Percentiles rank a stretch among this genome's conserved stretches.
phyloP scores from a whole-genome alignment of 2,329 filamentous ascomycete species.

The Calonectria hawksworthii region DNA sequence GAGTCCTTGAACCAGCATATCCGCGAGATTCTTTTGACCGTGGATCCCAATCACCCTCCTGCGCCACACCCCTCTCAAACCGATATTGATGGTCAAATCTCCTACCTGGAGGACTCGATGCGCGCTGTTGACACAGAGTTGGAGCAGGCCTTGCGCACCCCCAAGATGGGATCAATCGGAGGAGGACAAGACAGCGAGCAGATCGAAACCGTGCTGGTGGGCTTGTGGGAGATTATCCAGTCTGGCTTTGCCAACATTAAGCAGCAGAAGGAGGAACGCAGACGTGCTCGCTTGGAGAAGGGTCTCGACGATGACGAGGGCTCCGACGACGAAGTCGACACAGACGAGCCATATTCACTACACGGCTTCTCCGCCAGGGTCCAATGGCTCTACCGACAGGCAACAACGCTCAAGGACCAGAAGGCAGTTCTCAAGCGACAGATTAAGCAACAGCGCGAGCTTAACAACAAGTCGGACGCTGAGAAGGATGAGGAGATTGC shows the following conservation, averaged over 20 bases:
- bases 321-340: conserved; percentile 70
- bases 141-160: conserved; percentile 48
- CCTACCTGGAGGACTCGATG: conserved; percentile 75
- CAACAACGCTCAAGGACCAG: conserved; percentile 86
- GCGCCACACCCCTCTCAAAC: conserved; percentile 71
- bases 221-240: conserved; percentile 71
- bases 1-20: conserved; percentile 75
- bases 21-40: conserved; percentile 67
- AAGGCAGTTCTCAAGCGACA: conserved; percentile 91
- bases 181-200: conserved; percentile 58
- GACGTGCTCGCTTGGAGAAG: conserved; percentile 67
- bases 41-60: conserved; percentile 64
- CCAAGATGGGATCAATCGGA: conserved; percentile 48
- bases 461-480: conserved; percentile 88
- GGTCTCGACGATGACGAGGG: conserved; percentile 71
- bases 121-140: conserved; percentile 62
- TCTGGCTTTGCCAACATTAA: conserved; percentile 66
- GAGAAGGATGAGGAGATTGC: conserved; percentile 76
- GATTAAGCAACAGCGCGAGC: conserved; percentile 93
- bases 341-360: conserved; percentile 77
- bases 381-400: conserved; percentile 81
- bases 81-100: conserved; percentile 75
- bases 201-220: conserved; percentile 67
- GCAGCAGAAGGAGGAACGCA: conserved; percentile 67
- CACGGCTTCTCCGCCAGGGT: conserved; percentile 84